These are phyloP conservation scores for Ilex aquifolium DNA, from an alignment of 257 asterid genomes.

Conservation along the genomic window DNA sequence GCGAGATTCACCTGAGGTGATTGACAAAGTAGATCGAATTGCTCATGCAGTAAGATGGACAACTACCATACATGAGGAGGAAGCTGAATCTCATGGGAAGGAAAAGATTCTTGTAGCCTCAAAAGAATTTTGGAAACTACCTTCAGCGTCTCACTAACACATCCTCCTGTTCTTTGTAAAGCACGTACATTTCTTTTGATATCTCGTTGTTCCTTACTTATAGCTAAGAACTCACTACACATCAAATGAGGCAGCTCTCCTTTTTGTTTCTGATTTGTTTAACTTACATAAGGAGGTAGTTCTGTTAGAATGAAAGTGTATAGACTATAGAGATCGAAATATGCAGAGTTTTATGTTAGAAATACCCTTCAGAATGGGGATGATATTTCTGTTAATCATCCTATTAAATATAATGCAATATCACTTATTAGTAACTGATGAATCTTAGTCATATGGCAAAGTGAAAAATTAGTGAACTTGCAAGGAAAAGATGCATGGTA, in stretches of 20 bases:
- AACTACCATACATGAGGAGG: constrained; percentile 50
- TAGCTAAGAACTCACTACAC: too few species aligned
- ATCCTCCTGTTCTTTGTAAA: background rate
- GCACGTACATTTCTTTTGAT: background rate
- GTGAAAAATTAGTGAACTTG: too few species aligned
- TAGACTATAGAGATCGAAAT: background rate
- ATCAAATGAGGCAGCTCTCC: background rate
- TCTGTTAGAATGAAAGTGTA: background rate
- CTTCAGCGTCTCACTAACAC: constrained; percentile 32
- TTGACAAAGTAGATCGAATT: constrained; percentile 49
- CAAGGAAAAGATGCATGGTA: too few species aligned
- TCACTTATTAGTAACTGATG: too few species aligned
- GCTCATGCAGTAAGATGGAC: constrained; percentile 80
- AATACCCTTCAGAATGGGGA: too few species aligned
- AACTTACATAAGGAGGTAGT: background rate
- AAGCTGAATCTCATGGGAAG: constrained; percentile 61
- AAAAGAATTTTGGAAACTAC: constrained; percentile 60
- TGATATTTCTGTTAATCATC: background rate
- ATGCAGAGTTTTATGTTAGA: too few species aligned
- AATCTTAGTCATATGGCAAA: too few species aligned
- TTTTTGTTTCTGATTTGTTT: background rate
- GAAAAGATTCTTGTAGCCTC: constrained; percentile 78
- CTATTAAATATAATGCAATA: too few species aligned
- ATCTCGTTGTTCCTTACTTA: background rate
- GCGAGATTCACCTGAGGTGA: constrained; percentile 77